Evolutionary conservation across 768 basidiomycete genomes (phyloP), one percentile per base, ranked within the genome.

Genomic region (Nevesoporus exiguus): DNA sequence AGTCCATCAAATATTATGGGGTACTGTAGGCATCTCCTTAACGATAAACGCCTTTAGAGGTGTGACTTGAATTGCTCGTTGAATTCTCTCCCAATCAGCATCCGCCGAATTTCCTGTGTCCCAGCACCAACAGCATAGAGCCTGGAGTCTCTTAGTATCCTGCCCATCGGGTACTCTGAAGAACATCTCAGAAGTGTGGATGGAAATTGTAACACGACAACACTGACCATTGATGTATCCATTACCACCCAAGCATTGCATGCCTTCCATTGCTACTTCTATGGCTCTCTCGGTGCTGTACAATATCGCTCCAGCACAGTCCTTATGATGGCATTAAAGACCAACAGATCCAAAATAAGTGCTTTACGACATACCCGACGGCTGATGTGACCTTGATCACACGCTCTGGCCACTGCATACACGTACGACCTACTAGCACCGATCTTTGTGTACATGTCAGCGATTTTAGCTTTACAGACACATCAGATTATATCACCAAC

Each of bases 41-140:
- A 45, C 27, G 14, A 5, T n/a, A 17, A 27, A 45, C 48, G 14
- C 25, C 10, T 17, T 44, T 9, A 19, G 3, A 24, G 36, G 19
- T 21, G 27, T 44, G 63, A 62, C 61, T 68, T 69, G 57, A 82
- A 74, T 65, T 90, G 79, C 56, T 86, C 77, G 66, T 95, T 97
- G 73, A 97, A 94, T 66, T 93, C 94, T 56, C 94, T 78, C 30
- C 94, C 94, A 54, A 97, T 96, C 54, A 96, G 73, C 93, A 95
- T 95, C 54, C 94, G 79, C 60, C 94, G 76, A 51, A 97, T 94
- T 75, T 96, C 94, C 69, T 97, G 95, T 22, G 94, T 94, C 17
- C 95, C 95, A n/a, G 95, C 95, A 25, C 95, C 95, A 54, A 98
- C 93, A 24, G 90, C 85, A 68, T 97, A 98, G 40, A 98, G 72